phyloP scores from a whole-genome alignment of 164 flowering plant species.

The Paratinospora sagittata region DNA sequence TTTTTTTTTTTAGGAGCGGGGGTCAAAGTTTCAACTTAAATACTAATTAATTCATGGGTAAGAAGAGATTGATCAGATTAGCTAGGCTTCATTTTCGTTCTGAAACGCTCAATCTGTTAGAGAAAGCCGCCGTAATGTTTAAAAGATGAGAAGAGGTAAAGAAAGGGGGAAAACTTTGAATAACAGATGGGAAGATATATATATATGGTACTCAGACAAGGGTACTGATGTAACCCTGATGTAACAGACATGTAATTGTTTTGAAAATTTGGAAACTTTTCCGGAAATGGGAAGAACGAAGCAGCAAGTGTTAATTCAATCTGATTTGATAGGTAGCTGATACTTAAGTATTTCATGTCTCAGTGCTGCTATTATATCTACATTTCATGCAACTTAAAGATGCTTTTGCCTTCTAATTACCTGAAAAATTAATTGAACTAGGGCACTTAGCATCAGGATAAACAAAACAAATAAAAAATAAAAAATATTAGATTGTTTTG shows the following conservation, averaged over 20 bases:
- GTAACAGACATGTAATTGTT: background rate
- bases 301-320: conserved; percentile 4
- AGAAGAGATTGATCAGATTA: background rate
- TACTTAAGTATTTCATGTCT: background rate
- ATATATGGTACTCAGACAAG: background rate
- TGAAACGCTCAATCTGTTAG: too few species aligned
- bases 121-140: background rate
- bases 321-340: conserved; percentile 3
- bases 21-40: too few species aligned
- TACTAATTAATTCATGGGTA: background rate
- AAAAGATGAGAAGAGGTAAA: background rate
- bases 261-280: background rate
- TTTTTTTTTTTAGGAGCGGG: too few species aligned
- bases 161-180: background rate
- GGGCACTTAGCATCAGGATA: too few species aligned
- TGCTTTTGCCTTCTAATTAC: background rate
- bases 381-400: background rate
- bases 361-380: background rate
- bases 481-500: background rate
- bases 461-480: background rate
- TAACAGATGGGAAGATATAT: background rate
- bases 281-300: background rate
- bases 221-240: background rate
- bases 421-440: background rate
- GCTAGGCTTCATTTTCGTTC: too few species aligned